Evolutionary conservation across 495 filamentous ascomycete genomes (phyloP).

Genomic region (Mytilinidion resinicola): DNA sequence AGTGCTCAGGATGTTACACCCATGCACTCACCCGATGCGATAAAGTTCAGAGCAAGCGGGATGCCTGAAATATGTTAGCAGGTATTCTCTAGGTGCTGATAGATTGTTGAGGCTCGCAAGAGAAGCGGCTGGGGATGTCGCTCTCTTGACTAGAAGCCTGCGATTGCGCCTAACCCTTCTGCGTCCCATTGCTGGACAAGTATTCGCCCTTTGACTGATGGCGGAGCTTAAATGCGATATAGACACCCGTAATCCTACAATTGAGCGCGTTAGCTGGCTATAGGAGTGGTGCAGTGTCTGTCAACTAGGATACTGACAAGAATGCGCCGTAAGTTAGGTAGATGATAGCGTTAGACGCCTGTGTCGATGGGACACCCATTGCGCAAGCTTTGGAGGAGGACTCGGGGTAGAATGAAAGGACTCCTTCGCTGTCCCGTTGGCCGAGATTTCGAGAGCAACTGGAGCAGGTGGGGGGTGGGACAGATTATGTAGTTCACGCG

Average conservation of each 20-base stretch:
- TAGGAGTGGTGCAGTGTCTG: not conserved
- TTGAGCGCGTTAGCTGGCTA: slow-evolving; percentile 2
- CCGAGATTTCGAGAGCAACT: too few species aligned
- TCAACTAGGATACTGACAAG: slow-evolving; percentile 45
- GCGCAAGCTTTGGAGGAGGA: not conserved
- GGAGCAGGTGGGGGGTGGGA: too few species aligned
- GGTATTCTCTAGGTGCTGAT: not conserved
- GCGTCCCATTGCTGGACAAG: slow-evolving; percentile 63
- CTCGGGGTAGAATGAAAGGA: not conserved
- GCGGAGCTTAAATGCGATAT: slow-evolving; percentile 61
- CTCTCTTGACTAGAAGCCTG: not conserved
- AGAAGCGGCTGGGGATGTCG: not conserved
- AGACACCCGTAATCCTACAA: slow-evolving; percentile 54
- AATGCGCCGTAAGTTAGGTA: slow-evolving; percentile 68
- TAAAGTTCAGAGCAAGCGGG: slow-evolving; percentile 73
- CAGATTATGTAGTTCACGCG: too few species aligned
- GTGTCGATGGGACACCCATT: slow-evolving; percentile 63
- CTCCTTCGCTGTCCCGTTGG: not conserved
- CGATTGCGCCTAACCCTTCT: slow-evolving; percentile 57
- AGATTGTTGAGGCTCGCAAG: not conserved
- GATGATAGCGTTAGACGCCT: slow-evolving; percentile 69
- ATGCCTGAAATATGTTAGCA: slow-evolving; percentile 43
- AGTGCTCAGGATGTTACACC: slow-evolving; percentile 5
- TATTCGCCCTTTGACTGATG: slow-evolving; percentile 63
- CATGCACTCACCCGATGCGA: slow-evolving; percentile 71